A percentile compares a stretch with the other conserved stretches of the same genome.
phyloP scores from a whole-genome alignment of 495 filamentous ascomycete genomes.

The Arthonia radiata region DNA sequence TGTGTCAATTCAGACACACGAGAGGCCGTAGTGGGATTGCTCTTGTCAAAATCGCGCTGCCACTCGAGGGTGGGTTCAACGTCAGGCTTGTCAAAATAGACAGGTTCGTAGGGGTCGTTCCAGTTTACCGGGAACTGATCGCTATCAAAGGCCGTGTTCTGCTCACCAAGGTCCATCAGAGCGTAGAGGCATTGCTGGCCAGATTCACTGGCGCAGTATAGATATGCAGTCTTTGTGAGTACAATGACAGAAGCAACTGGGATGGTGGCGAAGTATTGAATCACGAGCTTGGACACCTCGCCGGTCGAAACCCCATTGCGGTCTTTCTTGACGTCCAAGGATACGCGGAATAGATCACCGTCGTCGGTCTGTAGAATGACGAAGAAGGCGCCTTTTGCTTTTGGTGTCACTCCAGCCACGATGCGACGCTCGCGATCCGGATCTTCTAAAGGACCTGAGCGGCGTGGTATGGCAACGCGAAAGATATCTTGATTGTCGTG shows the following conservation, averaged over 20 bases:
- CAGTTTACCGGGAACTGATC: conserved; percentile 58
- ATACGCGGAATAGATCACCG: conserved; percentile 92
- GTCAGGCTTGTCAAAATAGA: no score
- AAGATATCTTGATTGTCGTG: conserved; percentile 81
- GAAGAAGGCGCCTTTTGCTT: conserved; percentile 91
- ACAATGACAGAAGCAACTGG: conserved; percentile 65
- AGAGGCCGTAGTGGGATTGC: conserved; percentile 79
- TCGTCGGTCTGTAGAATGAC: conserved; percentile 90
- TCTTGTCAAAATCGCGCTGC: conserved; percentile 63
- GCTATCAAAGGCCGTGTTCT: conserved; percentile 63
- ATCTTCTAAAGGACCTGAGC: conserved; percentile 70
- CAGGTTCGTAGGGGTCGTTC: conserved; percentile 36
- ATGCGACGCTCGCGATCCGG: conserved; percentile 72
- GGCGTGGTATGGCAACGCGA: conserved; percentile 68
- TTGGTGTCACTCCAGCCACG: conserved; percentile 83
- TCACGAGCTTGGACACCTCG: conserved; percentile 59
- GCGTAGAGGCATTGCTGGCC: conserved; percentile 93
- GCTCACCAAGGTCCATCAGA: conserved; percentile 93
- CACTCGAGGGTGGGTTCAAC: conserved; percentile 45
- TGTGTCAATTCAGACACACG: conserved; percentile 70
- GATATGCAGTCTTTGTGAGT: conserved; percentile 86
- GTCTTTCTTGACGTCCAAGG: conserved; percentile 71
- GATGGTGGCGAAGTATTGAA: conserved; percentile 96
- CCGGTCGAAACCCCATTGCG: conserved; percentile 50
- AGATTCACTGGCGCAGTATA: conserved; percentile 78